Evolutionary conservation across 805 yeast genomes (phyloP), one percentile per base, ranked within the genome.

Genomic region (Barnettozyma botsteinii): DNA sequence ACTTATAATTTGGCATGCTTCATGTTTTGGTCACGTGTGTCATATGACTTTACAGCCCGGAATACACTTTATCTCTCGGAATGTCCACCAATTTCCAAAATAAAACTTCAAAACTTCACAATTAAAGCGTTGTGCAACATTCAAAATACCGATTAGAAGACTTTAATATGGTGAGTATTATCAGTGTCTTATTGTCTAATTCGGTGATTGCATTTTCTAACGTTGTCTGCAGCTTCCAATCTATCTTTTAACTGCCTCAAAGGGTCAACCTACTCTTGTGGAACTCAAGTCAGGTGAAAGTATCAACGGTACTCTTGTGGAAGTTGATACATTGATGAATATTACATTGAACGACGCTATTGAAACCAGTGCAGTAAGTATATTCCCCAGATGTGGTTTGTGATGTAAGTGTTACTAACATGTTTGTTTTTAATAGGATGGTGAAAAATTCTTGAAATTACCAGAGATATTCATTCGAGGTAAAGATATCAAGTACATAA

Each of bases 311-410:
- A 75, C 74, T 41, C 69, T 93, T 44, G 76, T 78, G 41, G 84
- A 85, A 56, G 87, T 95, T 52, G 99, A 93, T 60, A 80, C 86
- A 29, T 85, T 94, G 88, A 93, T 93, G 99, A 93, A 93, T 61
- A 69, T 93, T 49, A 85, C 95, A 2, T 69, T 93, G 39, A 71
- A 71, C 25, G 80, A 88, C 47, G 97, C 82, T 13, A 75, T 79
- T 35, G 84, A 80, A 56, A 73, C 80, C 13, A 76, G 77, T 51
- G 67, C 77, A 31, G 59, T 49, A 48, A 18, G 53, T 49, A 27
- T 19, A 5, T 21, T 21, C 13, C 6, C 25, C 34, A 36, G 21
- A 43, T 21, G 10, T 7, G 7, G 31, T 7, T 7, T 7, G 9
- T 30, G 23, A 22, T 6, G 9, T 14, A 13, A 20, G 26, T 17